Percentiles rank a stretch among this genome's conserved stretches.
These are phyloP conservation scores for Passiflora organensis DNA, from an alignment of 345 rosid genomes.

Conservation along the genomic window DNA sequence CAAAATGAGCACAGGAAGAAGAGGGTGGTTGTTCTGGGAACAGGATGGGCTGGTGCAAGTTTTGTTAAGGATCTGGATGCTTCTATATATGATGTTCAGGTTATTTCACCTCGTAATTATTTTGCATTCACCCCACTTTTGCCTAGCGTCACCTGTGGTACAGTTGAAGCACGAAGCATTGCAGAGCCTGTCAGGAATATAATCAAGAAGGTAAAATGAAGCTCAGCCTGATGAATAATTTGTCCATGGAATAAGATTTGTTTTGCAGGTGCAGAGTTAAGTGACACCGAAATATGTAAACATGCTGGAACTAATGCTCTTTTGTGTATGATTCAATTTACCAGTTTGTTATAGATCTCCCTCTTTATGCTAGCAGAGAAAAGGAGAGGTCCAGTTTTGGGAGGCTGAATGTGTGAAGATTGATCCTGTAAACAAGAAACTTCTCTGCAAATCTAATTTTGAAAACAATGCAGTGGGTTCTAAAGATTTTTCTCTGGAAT, in stretches of 20 bases:
- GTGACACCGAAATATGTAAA: background rate
- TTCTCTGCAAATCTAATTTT: slow-evolving; percentile 51
- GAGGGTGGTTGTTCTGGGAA: slow-evolving; percentile 84
- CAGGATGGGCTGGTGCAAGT: slow-evolving; percentile 94
- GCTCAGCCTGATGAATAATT: slow-evolving; percentile 3
- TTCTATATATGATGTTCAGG: slow-evolving; percentile 68
- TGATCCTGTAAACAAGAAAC: slow-evolving; percentile 58
- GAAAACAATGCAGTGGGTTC: slow-evolving; percentile 49
- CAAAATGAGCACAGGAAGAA: slow-evolving; percentile 49
- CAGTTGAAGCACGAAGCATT: slow-evolving; percentile 94
- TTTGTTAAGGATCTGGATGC: slow-evolving; percentile 80
- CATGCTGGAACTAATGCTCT: background rate
- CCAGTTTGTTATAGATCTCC: background rate
- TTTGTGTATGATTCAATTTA: too few species aligned
- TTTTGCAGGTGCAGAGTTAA: background rate
- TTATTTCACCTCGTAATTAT: slow-evolving; percentile 89
- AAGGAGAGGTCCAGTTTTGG: slow-evolving; percentile 65
- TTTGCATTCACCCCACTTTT: slow-evolving; percentile 92
- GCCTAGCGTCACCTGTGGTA: slow-evolving; percentile 96
- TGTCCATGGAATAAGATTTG: background rate
- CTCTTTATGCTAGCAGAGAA: slow-evolving; percentile 43
- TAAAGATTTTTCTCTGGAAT: slow-evolving; percentile 60
- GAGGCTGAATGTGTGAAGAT: slow-evolving; percentile 91
- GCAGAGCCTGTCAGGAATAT: slow-evolving; percentile 88
- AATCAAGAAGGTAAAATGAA: slow-evolving; percentile 62